Evolutionary conservation across 1,284 basidiomycete species (phyloP), one percentile per base, ranked within the genome.

Genomic region (Malassezia slooffiae): DNA sequence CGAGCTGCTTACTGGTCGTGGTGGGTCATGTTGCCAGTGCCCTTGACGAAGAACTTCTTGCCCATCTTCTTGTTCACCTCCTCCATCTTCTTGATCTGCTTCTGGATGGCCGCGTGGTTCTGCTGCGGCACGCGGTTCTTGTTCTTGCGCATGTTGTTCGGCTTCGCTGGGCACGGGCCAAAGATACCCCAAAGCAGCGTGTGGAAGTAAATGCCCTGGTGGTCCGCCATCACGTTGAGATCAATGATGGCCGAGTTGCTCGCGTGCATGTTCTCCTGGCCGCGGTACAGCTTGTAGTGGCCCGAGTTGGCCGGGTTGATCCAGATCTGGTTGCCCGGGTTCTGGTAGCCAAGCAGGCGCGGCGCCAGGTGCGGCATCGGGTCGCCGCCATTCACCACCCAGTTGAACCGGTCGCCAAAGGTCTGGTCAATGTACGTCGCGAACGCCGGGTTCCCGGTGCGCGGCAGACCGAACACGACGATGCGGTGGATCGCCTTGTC

Each of bases 261-360:
- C 46, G 55, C 57, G 33, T 57, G 53, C 22, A 43, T 6, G 49
- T 60, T 60, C 53, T 60, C 58, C 38, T 55, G 48, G 15, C 58
- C 58, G n/a, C 54, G 55, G 41, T 54, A 60, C 16, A 23, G 41
- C 13, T 46, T 43, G 19, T 47, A 53, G 5, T 38, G 34, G 33
- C 45, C 43, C 34, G 39, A 30, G 41, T 54, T 52, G 34, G 38
- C 41, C 12, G 55, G 52, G 41, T 50, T 56, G 49, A 58, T 53
- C 50, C 50, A 60, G 31, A 58, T 48, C 43, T 60, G 55, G 7
- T 52, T 52, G 23, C 39, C 38, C 4, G 47, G 13, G n/a, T 56
- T 51, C 34, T 47, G 46, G 47, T 49, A 59, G 27, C 47, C 43
- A 36, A 54, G 29, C 12, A 19, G 32, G 8, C 41, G 30, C 4